These are phyloP conservation scores for Pyrrhoderma lamaoense DNA, from an alignment of 1,284 basidiomycete genomes.

Conservation along the genomic window DNA sequence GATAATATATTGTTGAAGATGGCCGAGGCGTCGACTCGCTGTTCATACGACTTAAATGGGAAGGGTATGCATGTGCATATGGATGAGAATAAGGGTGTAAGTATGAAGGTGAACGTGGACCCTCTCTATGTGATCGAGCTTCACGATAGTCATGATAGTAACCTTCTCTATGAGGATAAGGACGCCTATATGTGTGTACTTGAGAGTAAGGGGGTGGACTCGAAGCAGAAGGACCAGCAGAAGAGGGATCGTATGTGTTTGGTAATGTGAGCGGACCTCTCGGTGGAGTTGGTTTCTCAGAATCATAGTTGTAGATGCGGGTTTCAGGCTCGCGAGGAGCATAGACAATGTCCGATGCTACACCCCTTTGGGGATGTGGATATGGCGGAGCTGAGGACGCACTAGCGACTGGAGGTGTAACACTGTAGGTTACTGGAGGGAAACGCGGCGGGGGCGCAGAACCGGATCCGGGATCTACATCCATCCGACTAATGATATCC, in stretches of 20 bases:
- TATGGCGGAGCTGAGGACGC: too few species aligned
- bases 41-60: neutral
- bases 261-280: slow-evolving; percentile 1
- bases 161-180: too few species aligned
- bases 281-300: neutral
- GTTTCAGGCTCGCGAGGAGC: too few species aligned
- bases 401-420: neutral
- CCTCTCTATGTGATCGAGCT: neutral
- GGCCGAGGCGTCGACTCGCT: neutral
- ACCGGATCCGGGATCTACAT: neutral
- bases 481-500: neutral
- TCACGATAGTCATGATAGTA: neutral
- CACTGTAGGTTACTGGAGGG: too few species aligned
- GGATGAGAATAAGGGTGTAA: slow-evolving; percentile 1
- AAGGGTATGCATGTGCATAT: slow-evolving; percentile 7
- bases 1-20: neutral
- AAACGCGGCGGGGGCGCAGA: too few species aligned
- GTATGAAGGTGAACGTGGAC: slow-evolving; percentile 1
- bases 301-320: neutral
- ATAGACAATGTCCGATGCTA: too few species aligned
- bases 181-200: too few species aligned
- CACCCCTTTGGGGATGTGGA: too few species aligned
- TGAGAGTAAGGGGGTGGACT: too few species aligned
- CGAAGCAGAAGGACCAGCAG: too few species aligned
- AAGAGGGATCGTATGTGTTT: slow-evolving; percentile 10